Evolutionary conservation across 2,329 filamentous ascomycete genomes (phyloP).

Genomic region (Colletotrichum liaoningense): DNA sequence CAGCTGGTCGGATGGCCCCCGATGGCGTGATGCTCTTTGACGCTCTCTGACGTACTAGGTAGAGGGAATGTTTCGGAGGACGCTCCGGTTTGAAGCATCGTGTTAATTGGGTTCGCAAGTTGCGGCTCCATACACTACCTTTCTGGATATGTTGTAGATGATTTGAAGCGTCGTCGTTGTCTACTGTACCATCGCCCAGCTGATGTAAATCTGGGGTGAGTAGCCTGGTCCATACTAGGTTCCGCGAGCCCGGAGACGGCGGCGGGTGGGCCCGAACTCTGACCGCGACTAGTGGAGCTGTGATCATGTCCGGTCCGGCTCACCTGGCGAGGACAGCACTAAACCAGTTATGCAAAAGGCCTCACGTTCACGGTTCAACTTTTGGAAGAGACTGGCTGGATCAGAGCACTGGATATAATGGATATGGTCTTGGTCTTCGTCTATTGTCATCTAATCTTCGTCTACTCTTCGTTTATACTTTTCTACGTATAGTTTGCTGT

Average conservation of each 20-base stretch:
- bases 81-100: neutral
- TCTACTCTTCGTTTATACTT: neutral
- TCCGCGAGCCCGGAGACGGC: neutral
- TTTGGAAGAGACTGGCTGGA: neutral
- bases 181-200: neutral
- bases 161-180: neutral
- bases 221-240: too few species aligned
- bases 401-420: neutral
- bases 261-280: neutral
- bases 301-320: neutral
- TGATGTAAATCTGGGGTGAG: neutral
- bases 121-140: neutral
- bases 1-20: conserved; percentile 37
- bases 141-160: neutral
- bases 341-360: neutral
- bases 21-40: neutral
- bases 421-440: neutral
- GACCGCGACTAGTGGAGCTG: neutral
- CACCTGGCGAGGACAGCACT: neutral
- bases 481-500: neutral
- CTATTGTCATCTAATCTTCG: neutral
- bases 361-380: neutral
- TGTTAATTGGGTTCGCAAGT: neutral
- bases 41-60: too few species aligned
- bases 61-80: neutral